Evolutionary conservation across 345 rosid species (phyloP), one percentile per base, ranked within the genome.

Genomic region (Erucastrum elatum): DNA sequence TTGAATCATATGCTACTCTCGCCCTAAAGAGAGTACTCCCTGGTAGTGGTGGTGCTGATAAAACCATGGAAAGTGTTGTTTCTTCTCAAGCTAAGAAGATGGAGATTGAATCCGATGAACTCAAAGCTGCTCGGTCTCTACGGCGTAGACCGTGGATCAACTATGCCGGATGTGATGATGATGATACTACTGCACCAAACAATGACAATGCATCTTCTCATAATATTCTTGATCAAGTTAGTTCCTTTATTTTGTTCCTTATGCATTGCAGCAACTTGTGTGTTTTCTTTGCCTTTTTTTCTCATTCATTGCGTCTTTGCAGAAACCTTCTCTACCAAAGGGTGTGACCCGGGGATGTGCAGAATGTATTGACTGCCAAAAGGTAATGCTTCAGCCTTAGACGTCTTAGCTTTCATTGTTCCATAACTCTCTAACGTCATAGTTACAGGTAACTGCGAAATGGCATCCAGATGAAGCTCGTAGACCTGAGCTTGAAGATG

Each of bases 331-430:
- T 70, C 87, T 91, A 71, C 93, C 98, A 16, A 89, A 88, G 85
- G 99, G 98, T 2, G 97, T 93, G 71, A 74, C 88, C 44, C 91
- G 89, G 10, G 99, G 92, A 61, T 91, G 96, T 81, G 84, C 87
- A 53, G 84, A 88, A 30, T 91, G 98, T 82, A 86, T 75, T 71
- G 90, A 85, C 80, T 93, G 98, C 87, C 98, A 89, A 70, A 95
- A 93, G 99, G 99, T 95, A 53, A 16, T 53, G 55, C 55, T 62
- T 39, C 4, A 29, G 31, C 31, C 31, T 29, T 29, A 29, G 31
- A 29, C 4, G 31, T 29, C 31, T 29, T 29, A 29, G 0, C 31
- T 29, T 29, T 29, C 31, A 29, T 29, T 29, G 3, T 29, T 29
- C 4, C 31, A 29, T 29, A 29, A 29, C 31, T 4, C 31, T 29